Evolutionary conservation across 176 grass and related monocot species (phyloP).

Genomic region (Paspalum notatum): DNA sequence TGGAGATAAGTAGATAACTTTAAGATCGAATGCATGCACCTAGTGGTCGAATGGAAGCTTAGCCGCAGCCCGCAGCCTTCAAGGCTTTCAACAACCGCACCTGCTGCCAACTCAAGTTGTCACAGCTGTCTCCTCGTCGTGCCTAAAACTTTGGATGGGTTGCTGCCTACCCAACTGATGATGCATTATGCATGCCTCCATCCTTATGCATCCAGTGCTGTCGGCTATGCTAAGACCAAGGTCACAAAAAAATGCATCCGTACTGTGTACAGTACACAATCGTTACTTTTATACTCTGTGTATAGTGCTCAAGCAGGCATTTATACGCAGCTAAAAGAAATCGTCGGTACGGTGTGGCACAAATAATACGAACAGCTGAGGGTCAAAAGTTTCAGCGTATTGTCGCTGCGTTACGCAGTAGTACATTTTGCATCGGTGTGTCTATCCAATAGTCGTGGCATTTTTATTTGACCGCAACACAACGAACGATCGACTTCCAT

Average conservation of each 20-base stretch:
- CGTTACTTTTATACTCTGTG: too few relatives aligned
- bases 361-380: neutral
- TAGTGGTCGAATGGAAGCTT: neutral
- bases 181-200: neutral
- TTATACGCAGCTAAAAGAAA: neutral
- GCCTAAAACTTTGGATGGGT: conserved; percentile 20
- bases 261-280: too few relatives aligned
- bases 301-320: too few relatives aligned
- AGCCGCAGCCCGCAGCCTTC: neutral
- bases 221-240: neutral
- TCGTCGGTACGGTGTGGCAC: neutral
- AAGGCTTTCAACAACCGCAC: too few relatives aligned
- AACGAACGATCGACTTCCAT: too few relatives aligned
- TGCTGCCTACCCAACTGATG: conserved; percentile 25
- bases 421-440: neutral
- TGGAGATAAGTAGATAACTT: neutral
- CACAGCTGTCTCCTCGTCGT: neutral
- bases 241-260: too few relatives aligned
- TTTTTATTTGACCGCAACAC: too few relatives aligned
- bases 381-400: conserved; percentile 1
- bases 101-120: conserved; percentile 5
- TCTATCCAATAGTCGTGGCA: neutral
- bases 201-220: neutral
- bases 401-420: neutral
- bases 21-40: neutral